These are phyloP conservation scores for Forsythia viridissima DNA, from an alignment of 257 asterid genomes.

Conservation along the genomic window DNA sequence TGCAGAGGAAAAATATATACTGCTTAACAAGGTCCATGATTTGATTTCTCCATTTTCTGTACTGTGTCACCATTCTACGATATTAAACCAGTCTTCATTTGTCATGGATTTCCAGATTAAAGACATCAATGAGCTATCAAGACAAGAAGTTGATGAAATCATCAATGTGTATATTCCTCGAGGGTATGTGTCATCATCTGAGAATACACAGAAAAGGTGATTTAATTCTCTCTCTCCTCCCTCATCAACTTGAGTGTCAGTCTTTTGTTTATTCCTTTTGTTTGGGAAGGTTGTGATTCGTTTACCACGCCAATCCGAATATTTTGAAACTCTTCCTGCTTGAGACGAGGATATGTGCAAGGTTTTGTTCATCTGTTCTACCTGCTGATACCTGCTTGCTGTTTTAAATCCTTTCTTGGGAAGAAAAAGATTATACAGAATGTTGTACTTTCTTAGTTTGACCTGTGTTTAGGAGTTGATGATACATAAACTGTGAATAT, in stretches of 20 bases:
- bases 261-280: neutral
- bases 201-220: conserved; percentile 80
- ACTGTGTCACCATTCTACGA: conserved; percentile 13
- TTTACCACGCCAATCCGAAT: neutral
- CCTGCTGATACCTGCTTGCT: too few species aligned
- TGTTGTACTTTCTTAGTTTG: neutral
- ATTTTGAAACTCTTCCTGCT: neutral
- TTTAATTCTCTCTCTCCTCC: conserved; percentile 2
- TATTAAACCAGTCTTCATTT: neutral
- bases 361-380: too few species aligned
- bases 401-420: too few species aligned
- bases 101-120: conserved; percentile 52
- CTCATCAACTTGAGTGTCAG: neutral
- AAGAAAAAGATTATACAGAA: too few species aligned
- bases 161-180: conserved; percentile 58
- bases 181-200: conserved; percentile 63
- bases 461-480: neutral
- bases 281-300: neutral
- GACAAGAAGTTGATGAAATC: conserved; percentile 95
- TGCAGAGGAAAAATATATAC: conserved; percentile 77
- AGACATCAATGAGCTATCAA: conserved; percentile 92
- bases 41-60: neutral
- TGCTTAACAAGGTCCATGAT: conserved; percentile 73
- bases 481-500: neutral
- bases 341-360: too few species aligned